Evolutionary conservation across 164 flowering plant genomes (phyloP).

Genomic region (Taxillus chinensis): DNA sequence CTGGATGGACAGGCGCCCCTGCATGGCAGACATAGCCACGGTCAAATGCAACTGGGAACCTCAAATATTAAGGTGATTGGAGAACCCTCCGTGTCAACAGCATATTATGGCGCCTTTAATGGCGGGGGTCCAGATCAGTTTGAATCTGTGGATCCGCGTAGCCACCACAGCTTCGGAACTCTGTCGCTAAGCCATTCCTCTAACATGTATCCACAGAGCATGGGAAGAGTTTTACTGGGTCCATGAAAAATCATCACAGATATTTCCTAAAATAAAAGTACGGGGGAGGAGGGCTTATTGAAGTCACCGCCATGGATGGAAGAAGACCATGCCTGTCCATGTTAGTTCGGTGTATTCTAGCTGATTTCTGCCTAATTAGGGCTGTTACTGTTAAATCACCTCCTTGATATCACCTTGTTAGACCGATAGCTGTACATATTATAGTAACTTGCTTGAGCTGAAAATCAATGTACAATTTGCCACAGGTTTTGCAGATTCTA

Average conservation of each 20-base stretch:
- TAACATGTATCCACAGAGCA: constrained; percentile 39
- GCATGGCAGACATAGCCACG: constrained; percentile 14
- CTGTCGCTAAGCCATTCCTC: constrained; percentile 43
- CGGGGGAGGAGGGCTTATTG: neutral
- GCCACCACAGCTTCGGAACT: constrained; percentile 26
- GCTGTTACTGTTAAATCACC: constrained; percentile 6
- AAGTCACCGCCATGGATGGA: neutral
- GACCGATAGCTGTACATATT: constrained; percentile 7
- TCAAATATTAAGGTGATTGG: constrained; percentile 23
- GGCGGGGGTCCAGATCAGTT: constrained; percentile 27
- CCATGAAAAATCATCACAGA: constrained; percentile 25
- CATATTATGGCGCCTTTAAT: constrained; percentile 30
- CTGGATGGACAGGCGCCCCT: constrained; percentile 23
- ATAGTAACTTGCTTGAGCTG: constrained; percentile 4
- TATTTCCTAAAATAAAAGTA: constrained; percentile 8
- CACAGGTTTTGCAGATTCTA: too few species aligned
- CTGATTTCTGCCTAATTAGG: neutral
- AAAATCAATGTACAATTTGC: too few species aligned
- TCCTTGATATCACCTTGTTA: constrained; percentile 4
- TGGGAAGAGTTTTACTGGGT: constrained; percentile 53
- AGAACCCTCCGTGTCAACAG: constrained; percentile 16
- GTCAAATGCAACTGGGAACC: constrained; percentile 15
- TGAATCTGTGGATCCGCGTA: constrained; percentile 36
- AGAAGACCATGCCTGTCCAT: neutral
- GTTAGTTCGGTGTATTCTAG: neutral